These are phyloP conservation scores for Mycena amicta DNA, from an alignment of 768 basidiomycete genomes.

Conservation along the genomic window DNA sequence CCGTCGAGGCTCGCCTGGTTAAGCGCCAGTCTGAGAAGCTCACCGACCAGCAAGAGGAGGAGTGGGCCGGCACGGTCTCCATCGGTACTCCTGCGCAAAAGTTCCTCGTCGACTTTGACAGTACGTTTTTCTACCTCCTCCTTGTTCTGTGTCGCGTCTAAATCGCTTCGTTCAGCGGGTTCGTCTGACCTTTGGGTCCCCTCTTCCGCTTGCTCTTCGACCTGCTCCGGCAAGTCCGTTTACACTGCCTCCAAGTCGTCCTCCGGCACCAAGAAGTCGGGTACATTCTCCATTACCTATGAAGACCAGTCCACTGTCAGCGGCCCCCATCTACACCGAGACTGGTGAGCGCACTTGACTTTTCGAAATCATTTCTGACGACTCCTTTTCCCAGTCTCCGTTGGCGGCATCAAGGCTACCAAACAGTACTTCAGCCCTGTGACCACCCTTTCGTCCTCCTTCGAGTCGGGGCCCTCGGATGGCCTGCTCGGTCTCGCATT, in stretches of 20 bases:
- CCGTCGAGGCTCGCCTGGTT: constrained; percentile 5
- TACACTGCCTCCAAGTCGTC: constrained; percentile 32
- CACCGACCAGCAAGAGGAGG: constrained; percentile 35
- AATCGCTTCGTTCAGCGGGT: constrained; percentile 8
- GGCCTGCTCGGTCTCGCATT: constrained; percentile 39
- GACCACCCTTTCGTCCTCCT: constrained; percentile 30
- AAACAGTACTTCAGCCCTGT: constrained; percentile 35
- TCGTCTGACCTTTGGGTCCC: constrained; percentile 17
- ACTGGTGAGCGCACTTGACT: constrained; percentile 3
- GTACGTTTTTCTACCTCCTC: no score
- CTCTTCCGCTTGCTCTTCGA: constrained; percentile 7
- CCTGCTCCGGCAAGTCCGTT: constrained; percentile 29
- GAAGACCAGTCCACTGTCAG: constrained; percentile 46
- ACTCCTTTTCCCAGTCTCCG: constrained; percentile 27
- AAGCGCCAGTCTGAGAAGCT: constrained; percentile 37
- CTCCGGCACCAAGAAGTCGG: constrained; percentile 29
- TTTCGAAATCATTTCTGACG: constrained; percentile 30
- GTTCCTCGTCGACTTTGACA: constrained; percentile 46
- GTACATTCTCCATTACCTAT: constrained; percentile 41
- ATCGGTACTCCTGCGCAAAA: constrained; percentile 40
- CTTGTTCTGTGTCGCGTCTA: background rate
- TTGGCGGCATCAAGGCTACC: constrained; percentile 19
- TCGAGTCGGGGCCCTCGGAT: constrained; percentile 17
- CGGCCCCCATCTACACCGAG: constrained; percentile 35
- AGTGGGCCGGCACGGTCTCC: constrained; percentile 42